A percentile compares a stretch with the other conserved stretches of the same genome.
phyloP scores from a whole-genome alignment of 2,329 filamentous ascomycete species.

The Aspergillus cejpii region DNA sequence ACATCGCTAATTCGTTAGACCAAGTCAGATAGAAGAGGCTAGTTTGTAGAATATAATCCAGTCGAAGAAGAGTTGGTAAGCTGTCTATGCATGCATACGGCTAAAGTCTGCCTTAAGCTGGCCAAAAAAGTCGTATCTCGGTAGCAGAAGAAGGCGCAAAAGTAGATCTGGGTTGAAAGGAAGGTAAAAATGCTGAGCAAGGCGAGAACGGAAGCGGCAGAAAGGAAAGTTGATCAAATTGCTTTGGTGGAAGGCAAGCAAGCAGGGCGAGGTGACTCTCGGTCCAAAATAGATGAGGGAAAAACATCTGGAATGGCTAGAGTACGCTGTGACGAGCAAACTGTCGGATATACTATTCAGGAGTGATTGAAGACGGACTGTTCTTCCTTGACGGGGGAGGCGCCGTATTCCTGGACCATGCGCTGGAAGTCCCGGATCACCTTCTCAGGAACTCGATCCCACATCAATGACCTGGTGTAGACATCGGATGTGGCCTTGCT shows the following conservation, averaged over 20 bases:
- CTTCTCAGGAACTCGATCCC: slow-evolving; percentile 87
- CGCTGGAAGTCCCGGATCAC: slow-evolving; percentile 89
- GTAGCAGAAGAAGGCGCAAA: slow-evolving; percentile 5
- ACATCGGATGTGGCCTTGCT: slow-evolving; percentile 66
- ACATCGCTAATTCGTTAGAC: slow-evolving; percentile 21
- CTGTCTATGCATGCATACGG: slow-evolving; percentile 24
- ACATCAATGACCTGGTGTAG: slow-evolving; percentile 85
- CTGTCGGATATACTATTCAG: slow-evolving; percentile 10
- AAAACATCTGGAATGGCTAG: slow-evolving; percentile 4
- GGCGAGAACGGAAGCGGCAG: slow-evolving; percentile 10
- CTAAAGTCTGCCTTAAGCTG: slow-evolving; percentile 19
- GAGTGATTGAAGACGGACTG: slow-evolving; percentile 15
- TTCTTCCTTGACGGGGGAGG: slow-evolving; percentile 30
- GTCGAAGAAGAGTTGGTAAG: slow-evolving; percentile 19
- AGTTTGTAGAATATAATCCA: slow-evolving; percentile 20
- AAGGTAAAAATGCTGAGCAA: slow-evolving; percentile 7
- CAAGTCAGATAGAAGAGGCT: slow-evolving; percentile 12
- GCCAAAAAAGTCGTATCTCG: slow-evolving; percentile 17
- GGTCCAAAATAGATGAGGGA: slow-evolving; percentile 10
- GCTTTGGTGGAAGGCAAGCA: slow-evolving; percentile 5
- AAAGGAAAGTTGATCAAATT: slow-evolving; percentile 2
- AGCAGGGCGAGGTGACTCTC: slow-evolving; percentile 4
- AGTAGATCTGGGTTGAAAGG: background rate
- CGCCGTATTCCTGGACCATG: slow-evolving; percentile 70
- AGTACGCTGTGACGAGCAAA: slow-evolving; percentile 4